These are phyloP conservation scores for Barnettozyma californica DNA, from an alignment of 805 yeast species.

Conservation along the genomic window DNA sequence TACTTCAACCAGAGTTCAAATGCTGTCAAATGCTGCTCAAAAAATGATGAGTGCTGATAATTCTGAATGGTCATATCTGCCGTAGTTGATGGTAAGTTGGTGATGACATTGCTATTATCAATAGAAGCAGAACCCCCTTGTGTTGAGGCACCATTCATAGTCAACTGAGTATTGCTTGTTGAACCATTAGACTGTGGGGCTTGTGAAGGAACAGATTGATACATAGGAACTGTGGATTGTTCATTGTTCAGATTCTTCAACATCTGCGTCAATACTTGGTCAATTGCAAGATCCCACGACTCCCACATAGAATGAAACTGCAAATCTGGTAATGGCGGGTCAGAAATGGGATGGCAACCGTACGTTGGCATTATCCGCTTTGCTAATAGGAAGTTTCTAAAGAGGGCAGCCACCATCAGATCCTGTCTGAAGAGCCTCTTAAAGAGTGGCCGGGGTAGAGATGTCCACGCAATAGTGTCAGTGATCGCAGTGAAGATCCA, in stretches of 20 bases:
- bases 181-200: slow-evolving; percentile 4
- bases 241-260: slow-evolving; percentile 38
- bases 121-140: background rate
- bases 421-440: slow-evolving; percentile 91
- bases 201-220: slow-evolving; percentile 3
- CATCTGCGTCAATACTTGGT: slow-evolving; percentile 79
- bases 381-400: slow-evolving; percentile 87
- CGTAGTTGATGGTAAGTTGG: slow-evolving; percentile 2
- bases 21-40: slow-evolving; percentile 93
- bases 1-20: slow-evolving; percentile 94
- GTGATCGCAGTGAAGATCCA: slow-evolving; percentile 98
- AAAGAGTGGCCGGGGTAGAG: slow-evolving; percentile 80
- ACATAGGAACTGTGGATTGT: slow-evolving; percentile 22
- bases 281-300: slow-evolving; percentile 96
- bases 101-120: background rate
- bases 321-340: slow-evolving; percentile 86
- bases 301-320: slow-evolving; percentile 93
- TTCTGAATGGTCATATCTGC: slow-evolving; percentile 32
- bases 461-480: slow-evolving; percentile 97
- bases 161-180: slow-evolving; percentile 8
- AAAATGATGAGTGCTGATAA: slow-evolving; percentile 88
- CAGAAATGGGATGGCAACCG: slow-evolving; percentile 91
- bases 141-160: slow-evolving; percentile 1
- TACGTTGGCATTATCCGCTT: slow-evolving; percentile 90
- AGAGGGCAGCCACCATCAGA: slow-evolving; percentile 91